Base-by-base conservation (phyloP, 805 yeast genomes). In the Yarrowia sp. region DNA sequence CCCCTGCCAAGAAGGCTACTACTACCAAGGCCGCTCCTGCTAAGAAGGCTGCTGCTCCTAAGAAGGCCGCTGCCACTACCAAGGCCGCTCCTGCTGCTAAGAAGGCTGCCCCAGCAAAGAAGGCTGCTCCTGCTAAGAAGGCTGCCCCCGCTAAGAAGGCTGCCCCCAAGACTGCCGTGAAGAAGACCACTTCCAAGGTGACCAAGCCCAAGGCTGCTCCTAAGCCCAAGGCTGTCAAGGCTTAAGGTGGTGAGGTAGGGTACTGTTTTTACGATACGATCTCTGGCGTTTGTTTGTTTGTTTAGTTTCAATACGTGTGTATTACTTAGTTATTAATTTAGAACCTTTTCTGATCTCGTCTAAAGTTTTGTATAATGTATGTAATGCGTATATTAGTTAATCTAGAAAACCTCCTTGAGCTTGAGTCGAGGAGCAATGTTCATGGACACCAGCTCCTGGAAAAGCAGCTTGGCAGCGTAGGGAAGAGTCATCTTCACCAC, bases 361-460 rank as follows among this genome's bases (percentile, higher is more conserved):
- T 26, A 5, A 32, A n/a, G 32, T 26, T 26, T 26, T 26, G 32
- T 26, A 38, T 53, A 53, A 36, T 40, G 45, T 45, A 38, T 26
- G 32, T 26, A 53, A 53, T 53, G 59, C 59, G 59, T 53, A 40
- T 38, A 38, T 22, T 53, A 38, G 59, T 53, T 53, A 53, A 53
- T 40, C 59, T 76, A 87, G 74, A 92, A 92, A 9, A 90, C 94
- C 79, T 93, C 97, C 36, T 92, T 95, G 72, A 95, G 80, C 78
- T 88, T 89, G 78, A 95, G 83, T 75, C 98, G 86, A 72, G 99
- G 99, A 3, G 99, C 98, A 77, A 95, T 95, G 79, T 95, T 95
- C 99, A 95, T 95, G n/a, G 98, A 91, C 77, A 95, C 83, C 74
- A 95, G 84, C 79, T 95, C 99, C 82, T 95, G 99, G 91, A 95